These are phyloP conservation scores for Diaporthe eres DNA, from an alignment of 2,329 filamentous ascomycete species.

Conservation along the genomic window DNA sequence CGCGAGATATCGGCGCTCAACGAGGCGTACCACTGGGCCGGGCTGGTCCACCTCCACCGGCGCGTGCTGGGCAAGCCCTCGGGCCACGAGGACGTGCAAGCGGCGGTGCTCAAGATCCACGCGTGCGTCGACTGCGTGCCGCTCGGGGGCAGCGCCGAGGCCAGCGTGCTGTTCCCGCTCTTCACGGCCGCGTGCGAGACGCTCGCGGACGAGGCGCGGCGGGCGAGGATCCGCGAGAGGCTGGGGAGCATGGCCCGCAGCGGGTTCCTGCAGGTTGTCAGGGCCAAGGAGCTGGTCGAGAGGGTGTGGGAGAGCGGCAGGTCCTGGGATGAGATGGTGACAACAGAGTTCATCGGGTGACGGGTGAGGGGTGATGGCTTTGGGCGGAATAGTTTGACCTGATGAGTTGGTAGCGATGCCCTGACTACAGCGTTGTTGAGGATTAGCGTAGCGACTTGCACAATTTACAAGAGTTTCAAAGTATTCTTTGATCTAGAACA, in stretches of 20 bases:
- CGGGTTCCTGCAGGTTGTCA: conserved; percentile 80
- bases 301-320: conserved; percentile 77
- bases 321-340: conserved; percentile 77
- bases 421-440: neutral
- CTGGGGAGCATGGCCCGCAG: conserved; percentile 78
- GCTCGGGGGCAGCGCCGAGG: conserved; percentile 78
- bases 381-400: conserved; percentile 3
- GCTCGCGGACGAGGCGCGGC: conserved; percentile 63
- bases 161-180: conserved; percentile 83
- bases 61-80: conserved; percentile 76
- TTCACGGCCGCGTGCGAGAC: conserved; percentile 88
- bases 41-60: conserved; percentile 80
- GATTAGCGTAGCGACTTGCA: conserved; percentile 8
- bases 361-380: neutral
- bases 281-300: conserved; percentile 76
- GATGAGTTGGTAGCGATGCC: conserved; percentile 3
- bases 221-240: conserved; percentile 74
- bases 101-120: conserved; percentile 74
- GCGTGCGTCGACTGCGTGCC: conserved; percentile 73
- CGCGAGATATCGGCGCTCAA: conserved; percentile 80
- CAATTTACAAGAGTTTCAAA: neutral
- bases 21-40: conserved; percentile 84
- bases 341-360: conserved; percentile 78
- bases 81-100: conserved; percentile 71
- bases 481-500: neutral